Percentiles rank a stretch among this genome's conserved stretches.
phyloP scores from a whole-genome alignment of 805 yeast genomes.

The Grigorovia yakushimaensis region DNA sequence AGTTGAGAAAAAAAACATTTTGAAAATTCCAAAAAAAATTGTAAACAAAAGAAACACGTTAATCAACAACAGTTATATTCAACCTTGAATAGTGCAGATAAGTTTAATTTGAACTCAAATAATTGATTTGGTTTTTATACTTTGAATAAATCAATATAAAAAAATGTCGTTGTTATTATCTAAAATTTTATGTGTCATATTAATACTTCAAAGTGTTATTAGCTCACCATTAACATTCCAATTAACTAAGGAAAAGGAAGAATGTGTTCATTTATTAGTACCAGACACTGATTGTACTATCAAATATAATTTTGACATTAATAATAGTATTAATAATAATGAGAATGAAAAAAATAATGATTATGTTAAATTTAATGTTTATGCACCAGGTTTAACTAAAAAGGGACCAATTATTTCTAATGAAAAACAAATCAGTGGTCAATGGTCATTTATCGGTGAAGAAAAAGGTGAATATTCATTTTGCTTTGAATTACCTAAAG shows the following conservation, averaged over 20 bases:
- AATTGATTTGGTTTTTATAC: no score
- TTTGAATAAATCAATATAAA: background rate
- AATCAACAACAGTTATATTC: no score
- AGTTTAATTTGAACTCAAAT: no score
- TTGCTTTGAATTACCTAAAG: constrained; percentile 60
- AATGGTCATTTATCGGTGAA: constrained; percentile 60
- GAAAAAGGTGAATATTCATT: constrained; percentile 73
- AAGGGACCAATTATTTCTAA: constrained; percentile 37
- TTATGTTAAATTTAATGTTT: constrained; percentile 23
- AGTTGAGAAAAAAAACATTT: background rate
- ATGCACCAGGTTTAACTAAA: constrained; percentile 14
- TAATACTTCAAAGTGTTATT: background rate
- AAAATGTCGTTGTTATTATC: background rate
- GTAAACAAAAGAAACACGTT: background rate
- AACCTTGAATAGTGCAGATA: no score
- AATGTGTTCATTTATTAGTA: constrained; percentile 22
- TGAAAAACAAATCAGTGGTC: constrained; percentile 66
- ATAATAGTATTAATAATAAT: constrained; percentile 15
- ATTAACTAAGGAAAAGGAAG: constrained; percentile 13
- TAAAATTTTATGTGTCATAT: background rate
- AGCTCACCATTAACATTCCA: constrained; percentile 24
- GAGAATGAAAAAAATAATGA: constrained; percentile 18
- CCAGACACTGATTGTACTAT: constrained; percentile 59
- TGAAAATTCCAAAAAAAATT: background rate
- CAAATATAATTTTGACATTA: constrained; percentile 27